A percentile compares a stretch with the other conserved stretches of the same genome.
Evolutionary conservation across 805 yeast genomes (phyloP).

Genomic region (Saccharomycopsis microspora): DNA sequence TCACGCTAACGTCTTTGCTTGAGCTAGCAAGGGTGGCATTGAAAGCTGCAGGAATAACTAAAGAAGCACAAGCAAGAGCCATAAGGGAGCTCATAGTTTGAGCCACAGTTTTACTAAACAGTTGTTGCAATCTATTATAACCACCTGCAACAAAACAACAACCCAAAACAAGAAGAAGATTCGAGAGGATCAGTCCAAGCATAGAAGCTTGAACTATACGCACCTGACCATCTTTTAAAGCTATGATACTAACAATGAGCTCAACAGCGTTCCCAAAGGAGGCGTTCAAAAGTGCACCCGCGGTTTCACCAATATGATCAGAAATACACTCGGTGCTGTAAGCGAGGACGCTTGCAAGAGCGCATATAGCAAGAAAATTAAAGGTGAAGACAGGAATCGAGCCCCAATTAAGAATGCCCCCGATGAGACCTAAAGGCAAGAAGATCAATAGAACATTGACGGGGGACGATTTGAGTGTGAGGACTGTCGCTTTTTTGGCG

Average conservation of each 20-base stretch:
- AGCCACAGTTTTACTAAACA: constrained; percentile 91
- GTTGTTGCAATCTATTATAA: constrained; percentile 71
- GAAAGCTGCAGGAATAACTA: constrained; percentile 93
- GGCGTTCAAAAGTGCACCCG: constrained; percentile 92
- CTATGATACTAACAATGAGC: constrained; percentile 86
- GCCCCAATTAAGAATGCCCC: constrained; percentile 49
- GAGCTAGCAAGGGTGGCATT: constrained; percentile 57
- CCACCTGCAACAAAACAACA: constrained; percentile 94
- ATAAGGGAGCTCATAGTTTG: constrained; percentile 94
- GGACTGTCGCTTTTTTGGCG: neutral
- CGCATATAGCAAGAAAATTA: constrained; percentile 85
- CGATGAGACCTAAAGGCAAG: constrained; percentile 82
- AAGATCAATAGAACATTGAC: constrained; percentile 68
- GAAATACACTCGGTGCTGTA: constrained; percentile 90
- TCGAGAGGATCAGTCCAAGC: constrained; percentile 89
- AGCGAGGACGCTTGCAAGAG: constrained; percentile 82
- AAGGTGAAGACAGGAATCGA: constrained; percentile 49
- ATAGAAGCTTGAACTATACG: constrained; percentile 94
- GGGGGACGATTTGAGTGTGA: constrained; percentile 39
- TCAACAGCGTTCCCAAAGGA: constrained; percentile 98
- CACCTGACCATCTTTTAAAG: constrained; percentile 74
- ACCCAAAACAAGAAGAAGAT: constrained; percentile 84
- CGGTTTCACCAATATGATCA: constrained; percentile 77
- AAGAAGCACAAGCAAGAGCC: constrained; percentile 82
- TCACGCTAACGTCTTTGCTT: constrained; percentile 25